A percentile compares a stretch with the other conserved stretches of the same genome.
Conservation (phyloP, 2,329 filamentous ascomycete genomes). For the Aspergillus latus region DNA sequence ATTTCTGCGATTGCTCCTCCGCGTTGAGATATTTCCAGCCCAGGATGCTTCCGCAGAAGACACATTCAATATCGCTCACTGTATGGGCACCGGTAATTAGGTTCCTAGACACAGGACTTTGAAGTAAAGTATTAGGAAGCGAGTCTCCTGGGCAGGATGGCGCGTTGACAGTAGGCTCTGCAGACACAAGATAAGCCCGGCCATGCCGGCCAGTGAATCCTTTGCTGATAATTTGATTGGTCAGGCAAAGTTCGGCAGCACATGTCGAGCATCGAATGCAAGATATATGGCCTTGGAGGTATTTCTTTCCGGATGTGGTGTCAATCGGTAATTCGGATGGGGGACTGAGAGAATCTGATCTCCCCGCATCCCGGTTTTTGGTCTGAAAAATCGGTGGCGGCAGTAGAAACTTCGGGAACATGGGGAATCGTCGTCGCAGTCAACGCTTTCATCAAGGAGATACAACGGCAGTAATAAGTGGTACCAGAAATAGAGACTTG, state of each 20-base stretch:
- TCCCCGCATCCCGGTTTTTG: slow-evolving; percentile 19
- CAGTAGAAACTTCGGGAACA: slow-evolving; percentile 55
- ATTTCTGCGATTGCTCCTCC: slow-evolving; percentile 60
- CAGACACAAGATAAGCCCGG: slow-evolving; percentile 62
- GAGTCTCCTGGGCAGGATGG: slow-evolving; percentile 33
- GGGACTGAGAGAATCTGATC: slow-evolving; percentile 7
- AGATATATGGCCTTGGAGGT: slow-evolving; percentile 51
- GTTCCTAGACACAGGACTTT: slow-evolving; percentile 57
- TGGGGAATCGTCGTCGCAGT: slow-evolving; percentile 6
- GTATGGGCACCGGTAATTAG: slow-evolving; percentile 64
- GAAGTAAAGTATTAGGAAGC: slow-evolving; percentile 60
- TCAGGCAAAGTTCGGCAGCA: slow-evolving; percentile 58
- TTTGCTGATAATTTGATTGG: slow-evolving; percentile 62
- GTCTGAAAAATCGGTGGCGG: slow-evolving; percentile 51
- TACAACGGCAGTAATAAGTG: too few relatives aligned
- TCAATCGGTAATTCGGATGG: slow-evolving; percentile 1
- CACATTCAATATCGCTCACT: slow-evolving; percentile 60
- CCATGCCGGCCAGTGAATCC: slow-evolving; percentile 66
- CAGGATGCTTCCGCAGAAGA: slow-evolving; percentile 55
- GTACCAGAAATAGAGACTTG: too few relatives aligned
- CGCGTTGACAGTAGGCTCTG: slow-evolving; percentile 34
- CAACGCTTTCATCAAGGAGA: too few relatives aligned
- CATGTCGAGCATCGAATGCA: slow-evolving; percentile 61
- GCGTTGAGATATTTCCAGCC: slow-evolving; percentile 67
- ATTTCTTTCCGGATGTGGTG: slow-evolving; percentile 27